Evolutionary conservation across 345 rosid genomes (phyloP).

Genomic region (Microcos paniculata): DNA sequence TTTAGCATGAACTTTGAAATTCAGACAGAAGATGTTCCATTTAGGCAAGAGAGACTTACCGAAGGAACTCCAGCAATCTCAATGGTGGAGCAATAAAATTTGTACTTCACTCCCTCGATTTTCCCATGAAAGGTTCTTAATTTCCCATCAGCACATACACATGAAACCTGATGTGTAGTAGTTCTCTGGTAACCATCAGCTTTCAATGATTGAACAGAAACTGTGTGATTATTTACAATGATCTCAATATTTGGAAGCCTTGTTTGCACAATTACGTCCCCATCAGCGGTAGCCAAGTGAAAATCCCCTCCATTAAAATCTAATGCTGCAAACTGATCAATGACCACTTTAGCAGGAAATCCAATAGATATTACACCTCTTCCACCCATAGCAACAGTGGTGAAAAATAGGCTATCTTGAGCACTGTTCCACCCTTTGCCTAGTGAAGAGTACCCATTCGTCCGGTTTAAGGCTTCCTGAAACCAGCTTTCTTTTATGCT

Average conservation of each 20-base stretch:
- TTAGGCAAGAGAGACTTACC: constrained; percentile 16
- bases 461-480: constrained; percentile 22
- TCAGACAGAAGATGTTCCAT: neutral
- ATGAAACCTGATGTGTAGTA: neutral
- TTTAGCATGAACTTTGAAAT: neutral
- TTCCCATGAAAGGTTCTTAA: neutral
- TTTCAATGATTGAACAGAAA: constrained; percentile 11
- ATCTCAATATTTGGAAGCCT: constrained; percentile 19
- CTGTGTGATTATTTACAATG: constrained; percentile 4
- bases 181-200: neutral
- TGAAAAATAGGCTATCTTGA: constrained; percentile 24
- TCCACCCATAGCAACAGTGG: constrained; percentile 32
- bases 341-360: constrained; percentile 23
- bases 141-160: constrained; percentile 9
- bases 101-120: constrained; percentile 19
- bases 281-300: constrained; percentile 27
- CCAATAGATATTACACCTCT: constrained; percentile 39
- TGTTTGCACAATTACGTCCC: constrained; percentile 24
- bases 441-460: constrained; percentile 23
- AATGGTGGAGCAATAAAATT: constrained; percentile 31
- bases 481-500: constrained; percentile 29
- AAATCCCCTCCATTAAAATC: constrained; percentile 39
- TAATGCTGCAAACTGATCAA: constrained; percentile 22
- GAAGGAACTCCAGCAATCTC: constrained; percentile 36
- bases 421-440: constrained; percentile 23